phyloP scores from a whole-genome alignment of 345 rosid genomes.

The Lumnitzera littorea region DNA sequence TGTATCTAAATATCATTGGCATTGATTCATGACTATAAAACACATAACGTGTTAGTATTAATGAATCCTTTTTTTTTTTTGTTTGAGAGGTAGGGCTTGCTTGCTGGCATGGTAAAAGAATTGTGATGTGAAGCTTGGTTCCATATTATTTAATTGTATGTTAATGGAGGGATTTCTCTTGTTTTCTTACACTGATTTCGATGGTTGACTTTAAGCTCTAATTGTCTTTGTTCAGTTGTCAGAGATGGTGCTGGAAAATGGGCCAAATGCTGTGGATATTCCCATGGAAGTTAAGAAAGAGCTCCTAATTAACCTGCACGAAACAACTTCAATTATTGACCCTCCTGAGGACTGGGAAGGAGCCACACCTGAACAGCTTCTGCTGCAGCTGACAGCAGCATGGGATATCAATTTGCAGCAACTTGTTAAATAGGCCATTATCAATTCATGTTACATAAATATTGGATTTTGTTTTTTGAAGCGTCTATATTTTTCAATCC shows the following conservation, averaged over 20 bases:
- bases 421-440: conserved; percentile 38
- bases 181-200: background rate
- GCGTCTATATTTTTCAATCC: background rate
- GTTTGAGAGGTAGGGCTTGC: too few relatives aligned
- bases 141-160: too few relatives aligned
- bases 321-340: conserved; percentile 61
- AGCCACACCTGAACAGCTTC: conserved; percentile 61
- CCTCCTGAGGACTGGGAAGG: conserved; percentile 98
- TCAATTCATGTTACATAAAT: background rate
- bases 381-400: conserved; percentile 79
- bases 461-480: conserved; percentile 3
- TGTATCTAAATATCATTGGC: too few relatives aligned
- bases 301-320: conserved; percentile 65
- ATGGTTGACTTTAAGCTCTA: background rate
- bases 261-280: conserved; percentile 55
- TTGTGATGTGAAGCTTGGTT: too few relatives aligned
- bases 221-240: conserved; percentile 40
- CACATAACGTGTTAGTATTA: too few relatives aligned
- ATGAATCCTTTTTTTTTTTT: too few relatives aligned
- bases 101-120: too few relatives aligned
- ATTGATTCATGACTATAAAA: too few relatives aligned
- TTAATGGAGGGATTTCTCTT: background rate
- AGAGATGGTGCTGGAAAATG: conserved; percentile 74
- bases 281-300: conserved; percentile 85
- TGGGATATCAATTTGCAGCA: conserved; percentile 85